These are phyloP conservation scores for Eurotiales sp. DNA, from an alignment of 2,329 filamentous ascomycete species.

Conservation along the genomic window DNA sequence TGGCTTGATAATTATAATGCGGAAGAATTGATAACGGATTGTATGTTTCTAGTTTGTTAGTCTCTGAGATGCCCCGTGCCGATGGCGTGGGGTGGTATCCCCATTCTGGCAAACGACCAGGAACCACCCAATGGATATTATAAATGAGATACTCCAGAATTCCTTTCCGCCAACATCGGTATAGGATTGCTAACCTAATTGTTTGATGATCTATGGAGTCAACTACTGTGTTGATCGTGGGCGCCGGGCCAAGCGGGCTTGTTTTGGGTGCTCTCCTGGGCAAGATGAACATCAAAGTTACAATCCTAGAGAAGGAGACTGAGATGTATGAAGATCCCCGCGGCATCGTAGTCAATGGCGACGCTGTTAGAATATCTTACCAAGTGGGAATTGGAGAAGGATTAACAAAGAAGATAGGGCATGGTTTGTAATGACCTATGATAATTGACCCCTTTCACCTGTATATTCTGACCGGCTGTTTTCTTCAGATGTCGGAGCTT, in stretches of 20 bases:
- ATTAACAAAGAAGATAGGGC: constrained; percentile 27
- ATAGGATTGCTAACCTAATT: no score
- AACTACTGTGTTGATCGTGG: constrained; percentile 27
- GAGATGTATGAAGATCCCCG: constrained; percentile 31
- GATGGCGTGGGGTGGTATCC: no score
- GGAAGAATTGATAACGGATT: no score
- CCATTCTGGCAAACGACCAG: no score
- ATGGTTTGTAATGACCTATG: constrained; percentile 17
- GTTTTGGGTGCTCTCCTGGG: constrained; percentile 27
- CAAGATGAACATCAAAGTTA: constrained; percentile 21
- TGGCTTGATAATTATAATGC: no score
- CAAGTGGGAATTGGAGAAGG: constrained; percentile 26
- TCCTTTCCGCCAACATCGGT: no score
- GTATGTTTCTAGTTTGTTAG: no score
- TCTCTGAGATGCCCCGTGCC: no score
- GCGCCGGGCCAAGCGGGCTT: constrained; percentile 32
- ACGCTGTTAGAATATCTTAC: constrained; percentile 29
- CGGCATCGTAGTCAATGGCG: constrained; percentile 32
- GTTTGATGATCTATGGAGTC: not conserved
- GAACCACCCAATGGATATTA: no score
- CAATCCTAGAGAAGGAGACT: constrained; percentile 27
- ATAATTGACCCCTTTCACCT: not conserved
- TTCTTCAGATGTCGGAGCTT: constrained; percentile 7
- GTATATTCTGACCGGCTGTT: not conserved
- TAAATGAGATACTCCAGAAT: no score